phyloP scores from a whole-genome alignment of 1,284 basidiomycete genomes.

The Naganishia albida region DNA sequence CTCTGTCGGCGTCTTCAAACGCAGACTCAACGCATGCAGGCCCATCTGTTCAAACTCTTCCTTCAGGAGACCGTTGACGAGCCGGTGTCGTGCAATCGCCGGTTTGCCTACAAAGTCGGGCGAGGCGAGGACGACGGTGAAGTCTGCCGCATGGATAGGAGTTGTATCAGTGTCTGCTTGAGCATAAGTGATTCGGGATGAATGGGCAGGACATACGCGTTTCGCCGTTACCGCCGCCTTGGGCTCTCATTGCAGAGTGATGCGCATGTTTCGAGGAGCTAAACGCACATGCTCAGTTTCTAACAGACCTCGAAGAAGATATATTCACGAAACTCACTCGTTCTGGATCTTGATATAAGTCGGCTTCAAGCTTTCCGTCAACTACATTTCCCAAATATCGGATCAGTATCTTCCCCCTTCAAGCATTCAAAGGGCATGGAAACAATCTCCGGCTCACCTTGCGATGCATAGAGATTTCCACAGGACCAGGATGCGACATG shows the following conservation, averaged over 20 bases:
- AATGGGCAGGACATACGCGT: constrained; percentile 48
- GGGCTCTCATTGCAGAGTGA: constrained; percentile 52
- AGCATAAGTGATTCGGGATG: too few relatives aligned
- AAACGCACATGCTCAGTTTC: not conserved
- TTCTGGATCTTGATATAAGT: constrained; percentile 49
- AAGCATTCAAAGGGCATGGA: not conserved
- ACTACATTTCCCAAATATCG: constrained; percentile 33
- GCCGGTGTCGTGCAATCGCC: constrained; percentile 52
- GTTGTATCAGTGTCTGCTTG: not conserved
- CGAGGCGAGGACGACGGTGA: constrained; percentile 52
- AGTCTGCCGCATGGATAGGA: constrained; percentile 43
- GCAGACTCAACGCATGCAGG: constrained; percentile 53
- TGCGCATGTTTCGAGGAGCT: constrained; percentile 52
- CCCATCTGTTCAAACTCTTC: constrained; percentile 53
- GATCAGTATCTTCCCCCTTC: not conserved
- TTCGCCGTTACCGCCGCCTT: constrained; percentile 51
- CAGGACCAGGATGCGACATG: constrained; percentile 46
- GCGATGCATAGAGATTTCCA: constrained; percentile 49
- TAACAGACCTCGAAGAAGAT: not conserved
- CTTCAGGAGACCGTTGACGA: constrained; percentile 52
- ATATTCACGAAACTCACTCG: constrained; percentile 36
- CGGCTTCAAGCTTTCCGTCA: constrained; percentile 49
- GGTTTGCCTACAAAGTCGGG: constrained; percentile 47
- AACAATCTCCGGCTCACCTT: constrained; percentile 41
- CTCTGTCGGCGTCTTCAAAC: constrained; percentile 52